Conservation (phyloP, 73 alveolate genomes). For the Paramecium biaurelia region DNA sequence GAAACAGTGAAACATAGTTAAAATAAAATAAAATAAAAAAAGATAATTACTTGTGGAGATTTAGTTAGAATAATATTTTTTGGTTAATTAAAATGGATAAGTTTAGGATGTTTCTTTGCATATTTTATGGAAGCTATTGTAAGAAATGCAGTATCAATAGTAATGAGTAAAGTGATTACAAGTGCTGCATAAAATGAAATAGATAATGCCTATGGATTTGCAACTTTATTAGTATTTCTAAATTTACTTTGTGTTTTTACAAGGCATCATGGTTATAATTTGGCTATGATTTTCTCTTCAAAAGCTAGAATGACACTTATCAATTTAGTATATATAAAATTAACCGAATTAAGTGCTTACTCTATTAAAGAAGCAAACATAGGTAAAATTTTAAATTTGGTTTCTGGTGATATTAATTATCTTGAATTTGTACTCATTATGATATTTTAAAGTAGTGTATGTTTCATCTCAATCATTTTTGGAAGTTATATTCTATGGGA, state of each 20-base stretch:
- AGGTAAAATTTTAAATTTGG: conserved; percentile 54
- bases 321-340: background rate
- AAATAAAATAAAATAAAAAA: background rate
- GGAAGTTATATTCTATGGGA: background rate
- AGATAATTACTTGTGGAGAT: background rate
- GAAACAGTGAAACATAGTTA: background rate
- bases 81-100: background rate
- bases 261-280: conserved; percentile 13
- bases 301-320: conserved; percentile 6
- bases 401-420: conserved; percentile 45
- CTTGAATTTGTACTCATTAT: background rate
- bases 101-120: background rate
- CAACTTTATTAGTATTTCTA: background rate
- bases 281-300: background rate
- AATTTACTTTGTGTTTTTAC: background rate
- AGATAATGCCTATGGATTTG: background rate
- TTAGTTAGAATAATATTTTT: background rate
- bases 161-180: background rate
- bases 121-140: background rate
- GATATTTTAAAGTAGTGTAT: background rate
- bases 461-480: background rate
- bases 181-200: background rate
- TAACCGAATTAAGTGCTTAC: conserved; percentile 35
- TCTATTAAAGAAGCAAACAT: conserved; percentile 60
- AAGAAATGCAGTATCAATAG: background rate